These are phyloP conservation scores for Aureobasidium zeae DNA, from an alignment of 2,329 filamentous ascomycete species.

Conservation along the genomic window DNA sequence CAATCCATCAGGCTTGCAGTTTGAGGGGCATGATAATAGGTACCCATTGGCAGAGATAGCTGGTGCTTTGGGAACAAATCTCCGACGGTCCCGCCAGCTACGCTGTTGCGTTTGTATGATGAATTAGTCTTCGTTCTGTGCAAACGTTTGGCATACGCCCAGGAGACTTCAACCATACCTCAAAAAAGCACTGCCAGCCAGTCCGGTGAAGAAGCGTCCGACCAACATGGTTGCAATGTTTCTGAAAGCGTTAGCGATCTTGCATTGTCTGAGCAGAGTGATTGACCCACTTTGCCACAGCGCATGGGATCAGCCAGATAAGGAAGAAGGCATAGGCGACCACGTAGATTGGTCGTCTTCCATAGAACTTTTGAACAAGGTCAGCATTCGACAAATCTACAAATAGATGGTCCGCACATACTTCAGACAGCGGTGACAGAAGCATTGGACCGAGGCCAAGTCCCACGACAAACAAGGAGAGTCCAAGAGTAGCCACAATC, in stretches of 20 bases:
- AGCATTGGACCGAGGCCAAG: conserved; percentile 51
- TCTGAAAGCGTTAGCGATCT: neutral
- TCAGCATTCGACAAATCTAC: neutral
- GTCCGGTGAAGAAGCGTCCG: conserved; percentile 65
- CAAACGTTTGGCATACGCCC: neutral
- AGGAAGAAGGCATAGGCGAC: conserved; percentile 63
- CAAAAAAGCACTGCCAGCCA: conserved; percentile 55
- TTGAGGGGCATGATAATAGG: neutral
- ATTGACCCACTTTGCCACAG: conserved; percentile 49
- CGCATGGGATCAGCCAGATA: conserved; percentile 69
- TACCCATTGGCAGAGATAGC: conserved; percentile 72
- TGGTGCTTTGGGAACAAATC: conserved; percentile 63
- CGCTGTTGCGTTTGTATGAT: conserved; percentile 29
- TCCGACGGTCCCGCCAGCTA: conserved; percentile 77
- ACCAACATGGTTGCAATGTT: conserved; percentile 77
- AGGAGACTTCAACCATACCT: conserved; percentile 19
- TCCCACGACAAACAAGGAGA: conserved; percentile 76
- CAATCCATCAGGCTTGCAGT: neutral
- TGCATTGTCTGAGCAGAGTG: neutral
- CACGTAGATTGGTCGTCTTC: conserved; percentile 72
- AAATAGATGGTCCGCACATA: conserved; percentile 20
- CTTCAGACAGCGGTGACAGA: conserved; percentile 45
- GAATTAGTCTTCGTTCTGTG: neutral
- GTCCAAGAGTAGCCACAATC: conserved; percentile 66
- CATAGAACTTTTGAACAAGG: conserved; percentile 55